Conservation (phyloP, 805 yeast genomes). For the Saturnispora besseyi region DNA sequence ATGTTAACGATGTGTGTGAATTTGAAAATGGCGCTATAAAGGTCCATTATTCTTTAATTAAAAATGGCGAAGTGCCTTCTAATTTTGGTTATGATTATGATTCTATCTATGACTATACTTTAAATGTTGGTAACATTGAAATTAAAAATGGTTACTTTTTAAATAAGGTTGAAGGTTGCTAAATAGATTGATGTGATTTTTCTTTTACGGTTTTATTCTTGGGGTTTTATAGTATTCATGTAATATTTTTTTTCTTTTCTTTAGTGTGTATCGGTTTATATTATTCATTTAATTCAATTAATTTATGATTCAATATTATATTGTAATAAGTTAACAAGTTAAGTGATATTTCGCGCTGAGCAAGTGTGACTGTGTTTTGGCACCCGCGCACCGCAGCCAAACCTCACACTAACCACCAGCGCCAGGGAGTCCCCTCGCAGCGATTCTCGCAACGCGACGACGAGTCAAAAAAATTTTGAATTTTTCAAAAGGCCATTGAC, state of each 20-base stretch:
- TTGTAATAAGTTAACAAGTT: background rate
- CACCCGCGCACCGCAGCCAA: constrained; percentile 6
- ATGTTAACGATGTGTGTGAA: background rate
- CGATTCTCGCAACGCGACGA: background rate
- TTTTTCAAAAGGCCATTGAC: constrained; percentile 1
- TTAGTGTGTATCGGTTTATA: too few relatives aligned
- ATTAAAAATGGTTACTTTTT: constrained; percentile 19
- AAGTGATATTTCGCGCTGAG: background rate
- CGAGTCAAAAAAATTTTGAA: constrained; percentile 1
- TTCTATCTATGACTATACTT: constrained; percentile 15
- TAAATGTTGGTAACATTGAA: constrained; percentile 15
- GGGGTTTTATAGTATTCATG: too few relatives aligned
- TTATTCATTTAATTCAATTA: too few relatives aligned
- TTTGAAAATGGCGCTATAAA: constrained; percentile 7
- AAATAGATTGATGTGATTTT: too few relatives aligned
- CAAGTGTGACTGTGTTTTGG: background rate
- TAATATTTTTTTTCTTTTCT: too few relatives aligned
- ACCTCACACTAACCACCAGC: background rate
- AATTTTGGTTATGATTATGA: constrained; percentile 24
- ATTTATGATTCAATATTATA: background rate
- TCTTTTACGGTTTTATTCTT: too few relatives aligned
- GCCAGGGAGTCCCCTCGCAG: too few relatives aligned
- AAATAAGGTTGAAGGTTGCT: background rate
- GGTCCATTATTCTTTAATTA: constrained; percentile 13
- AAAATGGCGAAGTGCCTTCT: constrained; percentile 20